A percentile compares a stretch with the other conserved stretches of the same genome.
phyloP scores from a whole-genome alignment of 1,139 yeast species.

The Pichia sp. region DNA sequence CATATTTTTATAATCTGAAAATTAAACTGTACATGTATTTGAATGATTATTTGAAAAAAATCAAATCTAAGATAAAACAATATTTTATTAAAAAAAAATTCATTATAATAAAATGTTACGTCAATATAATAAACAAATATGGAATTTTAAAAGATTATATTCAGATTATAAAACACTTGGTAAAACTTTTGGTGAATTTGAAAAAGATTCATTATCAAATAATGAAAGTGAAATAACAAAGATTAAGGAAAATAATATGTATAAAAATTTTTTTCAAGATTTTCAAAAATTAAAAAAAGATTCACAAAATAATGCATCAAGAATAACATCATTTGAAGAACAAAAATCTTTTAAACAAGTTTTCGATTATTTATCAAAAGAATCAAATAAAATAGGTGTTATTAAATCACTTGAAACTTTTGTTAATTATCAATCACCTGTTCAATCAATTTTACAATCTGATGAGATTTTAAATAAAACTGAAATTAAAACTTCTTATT shows the following conservation, averaged over 20 bases:
- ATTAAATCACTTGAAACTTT: constrained; percentile 23
- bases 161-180: constrained; percentile 12
- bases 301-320: constrained; percentile 13
- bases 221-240: constrained; percentile 7
- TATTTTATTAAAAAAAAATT: too few relatives aligned
- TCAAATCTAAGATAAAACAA: too few relatives aligned
- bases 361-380: constrained; percentile 24
- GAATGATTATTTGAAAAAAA: too few relatives aligned
- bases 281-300: constrained; percentile 21
- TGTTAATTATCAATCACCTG: constrained; percentile 17
- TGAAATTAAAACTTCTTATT: constrained; percentile 6
- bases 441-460: constrained; percentile 4
- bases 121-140: neutral
- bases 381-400: constrained; percentile 22
- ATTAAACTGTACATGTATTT: too few relatives aligned
- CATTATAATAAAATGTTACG: neutral
- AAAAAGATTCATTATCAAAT: neutral
- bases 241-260: constrained; percentile 19
- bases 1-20: too few relatives aligned
- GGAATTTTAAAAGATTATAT: neutral
- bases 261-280: constrained; percentile 24
- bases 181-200: constrained; percentile 19
- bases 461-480: neutral
- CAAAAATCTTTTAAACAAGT: constrained; percentile 28
- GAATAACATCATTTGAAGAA: constrained; percentile 27